Conservation (phyloP, 2,329 filamentous ascomycete species). For the Pseudogymnoascus sp. region DNA sequence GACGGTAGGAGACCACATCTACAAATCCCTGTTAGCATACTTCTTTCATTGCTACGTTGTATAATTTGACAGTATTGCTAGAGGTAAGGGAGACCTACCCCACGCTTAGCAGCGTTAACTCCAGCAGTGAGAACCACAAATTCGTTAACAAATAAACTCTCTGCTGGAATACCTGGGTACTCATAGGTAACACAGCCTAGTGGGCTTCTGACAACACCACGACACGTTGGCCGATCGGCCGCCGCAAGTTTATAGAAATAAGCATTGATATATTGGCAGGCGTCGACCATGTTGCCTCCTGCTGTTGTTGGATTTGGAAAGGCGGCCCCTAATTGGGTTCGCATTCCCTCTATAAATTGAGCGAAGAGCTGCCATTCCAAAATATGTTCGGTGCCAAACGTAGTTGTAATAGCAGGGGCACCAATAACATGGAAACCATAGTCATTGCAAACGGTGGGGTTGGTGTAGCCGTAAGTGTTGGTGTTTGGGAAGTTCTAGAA, state of each 20-base stretch:
- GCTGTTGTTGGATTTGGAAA: background rate
- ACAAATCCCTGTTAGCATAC: background rate
- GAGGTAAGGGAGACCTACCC: background rate
- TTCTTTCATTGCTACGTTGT: background rate
- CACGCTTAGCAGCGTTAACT: background rate
- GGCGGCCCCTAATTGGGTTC: background rate
- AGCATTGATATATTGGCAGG: background rate
- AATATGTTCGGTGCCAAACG: background rate
- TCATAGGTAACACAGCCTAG: background rate
- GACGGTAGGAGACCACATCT: background rate
- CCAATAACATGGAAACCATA: background rate
- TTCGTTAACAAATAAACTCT: background rate
- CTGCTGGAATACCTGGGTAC: background rate
- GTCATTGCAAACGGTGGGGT: background rate
- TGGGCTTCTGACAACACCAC: background rate
- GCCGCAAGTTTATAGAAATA: background rate
- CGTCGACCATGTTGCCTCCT: background rate
- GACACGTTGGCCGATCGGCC: background rate
- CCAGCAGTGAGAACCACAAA: background rate
- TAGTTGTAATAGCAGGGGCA: background rate
- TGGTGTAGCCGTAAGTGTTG: background rate
- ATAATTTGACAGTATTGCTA: background rate
- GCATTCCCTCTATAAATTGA: background rate
- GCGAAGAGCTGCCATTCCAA: background rate
- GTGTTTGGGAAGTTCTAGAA: background rate